Conservation (phyloP, 148 eudicot genomes). For the Chenopodium berlandieri region DNA sequence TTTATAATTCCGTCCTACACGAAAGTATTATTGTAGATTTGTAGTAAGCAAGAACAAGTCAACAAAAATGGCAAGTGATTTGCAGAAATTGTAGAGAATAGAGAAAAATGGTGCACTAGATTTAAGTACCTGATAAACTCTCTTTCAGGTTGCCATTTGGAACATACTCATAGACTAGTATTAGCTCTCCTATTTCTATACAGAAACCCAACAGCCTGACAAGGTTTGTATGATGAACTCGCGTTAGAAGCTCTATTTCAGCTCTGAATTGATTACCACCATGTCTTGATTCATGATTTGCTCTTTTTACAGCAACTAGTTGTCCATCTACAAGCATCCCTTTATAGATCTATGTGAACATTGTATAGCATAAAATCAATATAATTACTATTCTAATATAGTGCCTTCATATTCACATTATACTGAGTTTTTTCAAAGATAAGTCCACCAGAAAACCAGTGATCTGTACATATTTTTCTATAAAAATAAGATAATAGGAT, state of each 20-base stretch:
- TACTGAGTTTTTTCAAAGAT: too few relatives aligned
- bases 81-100: too few relatives aligned
- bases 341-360: slow-evolving; percentile 55
- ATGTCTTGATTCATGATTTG: slow-evolving; percentile 65
- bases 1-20: too few relatives aligned
- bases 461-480: too few relatives aligned
- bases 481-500: too few relatives aligned
- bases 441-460: too few relatives aligned
- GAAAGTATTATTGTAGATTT: too few relatives aligned
- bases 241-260: slow-evolving; percentile 84
- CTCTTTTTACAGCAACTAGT: slow-evolving; percentile 73
- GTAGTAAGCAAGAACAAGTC: neutral
- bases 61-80: neutral
- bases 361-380: too few relatives aligned
- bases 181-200: slow-evolving; percentile 73
- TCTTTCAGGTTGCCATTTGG: slow-evolving; percentile 80
- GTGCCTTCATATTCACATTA: too few relatives aligned
- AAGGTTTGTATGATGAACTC: slow-evolving; percentile 92
- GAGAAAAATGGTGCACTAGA: neutral
- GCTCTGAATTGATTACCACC: slow-evolving; percentile 81
- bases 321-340: slow-evolving; percentile 65
- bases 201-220: slow-evolving; percentile 79
- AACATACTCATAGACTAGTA: slow-evolving; percentile 75
- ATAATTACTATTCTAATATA: too few relatives aligned
- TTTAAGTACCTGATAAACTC: slow-evolving; percentile 55